phyloP scores from a whole-genome alignment of 75 land plant genomes.

The Gnetum montanum region DNA sequence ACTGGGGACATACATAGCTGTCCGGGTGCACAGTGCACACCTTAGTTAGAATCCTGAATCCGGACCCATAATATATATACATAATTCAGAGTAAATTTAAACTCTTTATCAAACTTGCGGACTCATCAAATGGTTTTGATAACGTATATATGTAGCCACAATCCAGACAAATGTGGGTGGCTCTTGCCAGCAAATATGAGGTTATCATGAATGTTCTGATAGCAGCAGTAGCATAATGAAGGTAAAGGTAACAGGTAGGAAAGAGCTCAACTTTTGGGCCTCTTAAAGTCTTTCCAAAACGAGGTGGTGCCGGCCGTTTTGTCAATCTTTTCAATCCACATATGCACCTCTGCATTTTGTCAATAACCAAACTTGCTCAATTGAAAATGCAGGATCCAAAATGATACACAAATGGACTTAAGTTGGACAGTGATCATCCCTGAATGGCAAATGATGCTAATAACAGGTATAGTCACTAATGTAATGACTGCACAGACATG shows the following conservation, averaged over 20 bases:
- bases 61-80: too few relatives aligned
- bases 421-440: not conserved
- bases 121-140: slow-evolving; percentile 85
- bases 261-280: slow-evolving; percentile 61
- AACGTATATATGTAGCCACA: slow-evolving; percentile 91
- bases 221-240: not conserved
- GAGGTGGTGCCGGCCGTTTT: slow-evolving; percentile 95
- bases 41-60: not conserved
- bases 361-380: too few relatives aligned
- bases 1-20: slow-evolving; percentile 80
- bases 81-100: slow-evolving; percentile 4
- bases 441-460: too few relatives aligned
- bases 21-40: slow-evolving; percentile 58
- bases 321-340: slow-evolving; percentile 60
- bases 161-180: slow-evolving; percentile 95
- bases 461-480: too few relatives aligned
- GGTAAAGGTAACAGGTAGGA: not conserved
- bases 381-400: too few relatives aligned
- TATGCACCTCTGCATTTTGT: slow-evolving; percentile 63
- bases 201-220: not conserved
- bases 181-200: slow-evolving; percentile 56
- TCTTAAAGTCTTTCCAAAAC: slow-evolving; percentile 89
- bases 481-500: too few relatives aligned
- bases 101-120: too few relatives aligned
- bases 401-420: too few relatives aligned